Evolutionary conservation across 2,329 filamentous ascomycete species (phyloP), one percentile per base, ranked within the genome.

Genomic region (Stachybotrys chartarum): DNA sequence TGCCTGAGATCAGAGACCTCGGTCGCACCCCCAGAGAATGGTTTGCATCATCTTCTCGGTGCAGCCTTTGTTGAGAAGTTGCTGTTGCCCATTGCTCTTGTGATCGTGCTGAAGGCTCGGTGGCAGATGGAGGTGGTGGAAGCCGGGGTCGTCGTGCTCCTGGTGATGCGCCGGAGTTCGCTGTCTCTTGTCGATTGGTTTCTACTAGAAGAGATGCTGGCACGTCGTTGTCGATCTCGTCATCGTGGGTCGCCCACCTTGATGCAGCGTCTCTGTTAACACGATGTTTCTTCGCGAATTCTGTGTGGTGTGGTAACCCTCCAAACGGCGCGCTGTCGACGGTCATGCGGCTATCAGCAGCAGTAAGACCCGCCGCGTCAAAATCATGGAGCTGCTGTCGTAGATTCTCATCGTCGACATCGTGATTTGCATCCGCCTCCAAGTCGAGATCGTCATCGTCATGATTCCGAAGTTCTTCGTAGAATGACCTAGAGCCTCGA

Each of bases 181-280:
- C 55, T 30, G 61, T 55, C 39, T 60, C 57, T 24, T 49, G 47
- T 48, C 72, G 70, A 51, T 78, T 76, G 5, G 69, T 73, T 64
- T 87, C 84, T 18, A 87, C 78, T 17, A 87, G 67, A 17, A 87
- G 71, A 3, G 84, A 87, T 17, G 78, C 80, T 0, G 84, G 84
- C 0, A 87, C 84, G 62, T 86, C 84, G 54, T 85, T 83, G 55
- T 81, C 78, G 6, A 66, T 71, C 32, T 81, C 78, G 3, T 82
- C 78, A 32, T 83, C 79, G 16, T 75, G 63, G 6, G 57, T 53
- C 35, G 62, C 56, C 70, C 66, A 70, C 55, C 61, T 59, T 14
- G 63, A 51, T 42, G 58, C 44, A 14, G 54, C 47, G 7, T 56
- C 58, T 7, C 58, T 55, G 18, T 51, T 59, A 53, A 55, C 62